A percentile compares a stretch with the other conserved stretches of the same genome.
Evolutionary conservation across 768 basidiomycete species (phyloP).

Genomic region (Phanerochaete carnosa): DNA sequence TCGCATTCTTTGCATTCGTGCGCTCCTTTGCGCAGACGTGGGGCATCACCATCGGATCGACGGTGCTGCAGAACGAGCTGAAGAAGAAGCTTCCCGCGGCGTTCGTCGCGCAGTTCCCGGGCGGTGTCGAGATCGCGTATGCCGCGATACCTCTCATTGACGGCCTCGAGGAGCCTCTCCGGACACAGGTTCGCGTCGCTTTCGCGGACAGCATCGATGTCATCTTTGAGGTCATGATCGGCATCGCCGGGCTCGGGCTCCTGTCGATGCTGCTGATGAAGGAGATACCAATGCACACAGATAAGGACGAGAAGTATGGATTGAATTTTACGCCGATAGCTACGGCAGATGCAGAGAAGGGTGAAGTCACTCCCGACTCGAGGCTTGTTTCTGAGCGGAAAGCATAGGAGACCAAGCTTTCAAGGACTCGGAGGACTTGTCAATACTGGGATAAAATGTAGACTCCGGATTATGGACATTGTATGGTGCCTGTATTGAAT

Average conservation of each 20-base stretch:
- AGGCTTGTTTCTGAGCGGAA: background rate
- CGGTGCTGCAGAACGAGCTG: conserved; percentile 48
- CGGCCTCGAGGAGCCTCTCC: conserved; percentile 30
- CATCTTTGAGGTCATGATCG: conserved; percentile 44
- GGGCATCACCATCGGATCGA: conserved; percentile 48
- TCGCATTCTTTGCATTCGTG: conserved; percentile 28
- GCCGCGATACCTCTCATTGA: conserved; percentile 42
- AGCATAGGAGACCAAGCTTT: background rate
- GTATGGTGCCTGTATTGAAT: too few species aligned
- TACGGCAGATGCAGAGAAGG: background rate
- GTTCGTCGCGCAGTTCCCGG: conserved; percentile 32
- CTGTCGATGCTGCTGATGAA: conserved; percentile 32
- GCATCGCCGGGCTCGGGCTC: conserved; percentile 35
- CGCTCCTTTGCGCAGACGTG: conserved; percentile 36
- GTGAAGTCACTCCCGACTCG: background rate
- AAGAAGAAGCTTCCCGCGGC: conserved; percentile 35
- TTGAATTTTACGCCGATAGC: background rate
- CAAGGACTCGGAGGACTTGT: background rate
- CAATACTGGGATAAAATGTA: too few species aligned
- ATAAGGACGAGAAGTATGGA: conserved; percentile 17
- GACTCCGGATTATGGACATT: too few species aligned
- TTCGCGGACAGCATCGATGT: conserved; percentile 37
- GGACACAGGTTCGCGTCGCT: conserved; percentile 34
- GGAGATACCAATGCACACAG: conserved; percentile 18
- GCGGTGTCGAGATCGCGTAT: conserved; percentile 42